phyloP scores from a whole-genome alignment of 139 green algal species.

The Chlorella sorokiniana region DNA sequence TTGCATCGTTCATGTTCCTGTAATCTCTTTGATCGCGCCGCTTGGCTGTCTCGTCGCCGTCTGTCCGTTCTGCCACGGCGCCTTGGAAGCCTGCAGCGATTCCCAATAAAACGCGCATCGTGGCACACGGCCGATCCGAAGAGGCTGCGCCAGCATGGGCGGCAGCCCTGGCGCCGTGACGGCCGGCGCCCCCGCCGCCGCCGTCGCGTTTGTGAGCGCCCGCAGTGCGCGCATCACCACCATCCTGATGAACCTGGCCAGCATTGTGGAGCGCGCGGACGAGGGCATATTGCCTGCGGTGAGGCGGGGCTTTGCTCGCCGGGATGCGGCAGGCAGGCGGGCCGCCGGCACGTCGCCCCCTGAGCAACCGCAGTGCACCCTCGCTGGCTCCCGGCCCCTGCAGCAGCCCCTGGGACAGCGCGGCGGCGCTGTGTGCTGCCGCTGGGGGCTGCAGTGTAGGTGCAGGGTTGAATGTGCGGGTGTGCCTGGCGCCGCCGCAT shows the following conservation, averaged over 20 bases:
- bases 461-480: too few species aligned
- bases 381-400: neutral
- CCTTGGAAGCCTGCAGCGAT: too few species aligned
- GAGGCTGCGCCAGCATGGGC: too few species aligned
- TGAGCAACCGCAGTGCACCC: neutral
- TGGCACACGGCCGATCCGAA: too few species aligned
- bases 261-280: slow-evolving; percentile 51
- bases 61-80: too few species aligned
- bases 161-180: neutral
- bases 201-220: neutral
- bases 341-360: neutral
- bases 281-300: slow-evolving; percentile 53
- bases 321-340: neutral
- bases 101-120: too few species aligned
- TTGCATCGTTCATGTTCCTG: too few species aligned
- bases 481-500: neutral
- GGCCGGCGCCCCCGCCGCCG: neutral
- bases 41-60: too few species aligned
- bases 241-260: slow-evolving; percentile 49
- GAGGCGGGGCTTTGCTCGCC: neutral
- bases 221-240: slow-evolving; percentile 19
- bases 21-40: too few species aligned
- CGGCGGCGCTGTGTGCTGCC: too few species aligned
- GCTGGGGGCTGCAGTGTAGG: too few species aligned
- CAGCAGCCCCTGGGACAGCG: too few species aligned